Base-by-base conservation (phyloP, 1,284 basidiomycete genomes). In the Mycena sp. region DNA sequence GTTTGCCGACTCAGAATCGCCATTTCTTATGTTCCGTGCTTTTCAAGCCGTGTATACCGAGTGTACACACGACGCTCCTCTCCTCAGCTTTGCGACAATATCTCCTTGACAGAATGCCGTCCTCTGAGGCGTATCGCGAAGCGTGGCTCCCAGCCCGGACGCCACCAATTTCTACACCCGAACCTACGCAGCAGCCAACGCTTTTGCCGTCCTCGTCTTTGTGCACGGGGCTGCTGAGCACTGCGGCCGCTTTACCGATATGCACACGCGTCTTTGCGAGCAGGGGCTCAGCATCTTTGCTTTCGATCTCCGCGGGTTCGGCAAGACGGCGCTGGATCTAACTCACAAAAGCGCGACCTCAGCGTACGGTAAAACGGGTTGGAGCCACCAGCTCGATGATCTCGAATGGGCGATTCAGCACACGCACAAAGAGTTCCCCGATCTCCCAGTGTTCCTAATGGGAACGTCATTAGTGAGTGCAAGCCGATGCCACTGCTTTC, bases 261-360 rank as follows among this genome's bases (percentile, higher is more conserved):
- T 90, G 65, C 92, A 95, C 74, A 81, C 81, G 19, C 71, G 81
- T 67, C 83, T 88, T 69, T 78, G 87, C 7, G 77, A 81, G 28
- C 80, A 81, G n/a, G 86, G 84, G 1, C 82, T 94, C 67, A 83
- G 84, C 17, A 80, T 95, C 29, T 89, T 94, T 64, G 82, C 92
- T 0, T 94, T 86, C 72, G 95, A 97, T 79, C 91, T 93, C 77
- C 86, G 95, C 48, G 95, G 95, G 0, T 95, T 91, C 73, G 95
- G 95, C 1, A 80, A 84, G 52, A 96, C 94, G 1, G 90, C 89
- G 2, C 78, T 83, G 62, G 90, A 91, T 70, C 77, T 77, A 57
- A 77, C 82, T 41, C 74, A 83, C 53, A 81, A 81, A 71, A 82
- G 80, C 74, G 83, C 81, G 64, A 74, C 74, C 41, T 84, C 84